A percentile compares a stretch with the other conserved stretches of the same genome.
Conservation (phyloP, 1,139 yeast genomes). For the Pichia sp. region DNA sequence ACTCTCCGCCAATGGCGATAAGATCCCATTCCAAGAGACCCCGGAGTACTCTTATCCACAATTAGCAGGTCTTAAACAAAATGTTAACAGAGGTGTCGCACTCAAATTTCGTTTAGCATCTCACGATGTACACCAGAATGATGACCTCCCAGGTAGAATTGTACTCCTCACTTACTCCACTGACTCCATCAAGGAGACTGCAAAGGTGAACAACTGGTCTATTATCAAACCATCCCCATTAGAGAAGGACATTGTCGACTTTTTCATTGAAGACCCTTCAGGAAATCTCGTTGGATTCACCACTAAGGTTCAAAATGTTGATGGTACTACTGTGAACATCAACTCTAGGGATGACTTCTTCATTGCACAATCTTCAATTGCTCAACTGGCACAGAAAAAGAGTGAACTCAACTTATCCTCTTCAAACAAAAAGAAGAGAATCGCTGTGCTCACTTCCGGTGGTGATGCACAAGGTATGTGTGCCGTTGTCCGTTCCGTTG, state of each 20-base stretch:
- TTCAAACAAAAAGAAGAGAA: slow-evolving; percentile 31
- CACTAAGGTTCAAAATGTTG: slow-evolving; percentile 12
- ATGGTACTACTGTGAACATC: slow-evolving; percentile 4
- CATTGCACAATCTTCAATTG: slow-evolving; percentile 6
- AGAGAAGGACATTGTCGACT: slow-evolving; percentile 18
- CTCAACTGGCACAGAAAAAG: slow-evolving; percentile 8
- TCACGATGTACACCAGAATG: slow-evolving; percentile 29
- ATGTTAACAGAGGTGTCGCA: slow-evolving; percentile 41
- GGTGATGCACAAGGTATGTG: slow-evolving; percentile 99
- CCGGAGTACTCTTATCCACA: slow-evolving; percentile 43
- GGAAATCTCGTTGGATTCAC: slow-evolving; percentile 47
- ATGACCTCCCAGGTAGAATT: slow-evolving; percentile 31
- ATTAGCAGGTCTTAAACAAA: slow-evolving; percentile 18
- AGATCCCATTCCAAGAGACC: slow-evolving; percentile 25
- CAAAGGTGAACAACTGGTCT: slow-evolving; percentile 27
- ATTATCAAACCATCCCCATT: slow-evolving; percentile 15
- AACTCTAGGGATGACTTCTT: slow-evolving; percentile 13
- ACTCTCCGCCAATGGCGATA: slow-evolving; percentile 22
- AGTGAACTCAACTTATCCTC: slow-evolving; percentile 4
- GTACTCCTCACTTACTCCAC: slow-evolving; percentile 49
- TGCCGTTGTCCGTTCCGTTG: slow-evolving; percentile 90
- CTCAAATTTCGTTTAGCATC: slow-evolving; percentile 53
- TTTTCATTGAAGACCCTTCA: slow-evolving; percentile 45
- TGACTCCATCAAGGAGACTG: slow-evolving; percentile 30
- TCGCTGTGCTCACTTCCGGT: slow-evolving; percentile 97